A percentile compares a stretch with the other conserved stretches of the same genome.
phyloP scores from a whole-genome alignment of 2,329 filamentous ascomycete species.

The Fusarium albidum region DNA sequence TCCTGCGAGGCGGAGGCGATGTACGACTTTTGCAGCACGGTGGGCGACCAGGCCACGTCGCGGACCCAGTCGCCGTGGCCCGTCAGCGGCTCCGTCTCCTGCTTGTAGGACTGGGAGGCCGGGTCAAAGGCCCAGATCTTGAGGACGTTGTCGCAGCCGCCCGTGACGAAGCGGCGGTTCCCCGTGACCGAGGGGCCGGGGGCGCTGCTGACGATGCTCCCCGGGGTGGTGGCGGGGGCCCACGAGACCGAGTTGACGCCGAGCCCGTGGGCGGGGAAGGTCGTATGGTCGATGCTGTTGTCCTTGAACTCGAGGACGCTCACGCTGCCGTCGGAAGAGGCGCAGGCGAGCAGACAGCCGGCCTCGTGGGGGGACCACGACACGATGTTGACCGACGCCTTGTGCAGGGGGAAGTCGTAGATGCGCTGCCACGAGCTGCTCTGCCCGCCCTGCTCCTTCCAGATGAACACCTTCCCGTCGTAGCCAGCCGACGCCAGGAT shows the following conservation, averaged over 20 bases:
- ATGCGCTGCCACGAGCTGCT: constrained; percentile 80
- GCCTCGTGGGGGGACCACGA: constrained; percentile 97
- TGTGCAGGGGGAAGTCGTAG: constrained; percentile 93
- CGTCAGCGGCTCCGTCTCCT: constrained; percentile 69
- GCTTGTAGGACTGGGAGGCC: constrained; percentile 67
- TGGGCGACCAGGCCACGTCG: constrained; percentile 97
- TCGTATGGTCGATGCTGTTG: constrained; percentile 88
- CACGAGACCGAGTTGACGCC: constrained; percentile 97
- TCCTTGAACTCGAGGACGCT: constrained; percentile 97
- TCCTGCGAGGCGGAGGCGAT: constrained; percentile 96
- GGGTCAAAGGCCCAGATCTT: constrained; percentile 90
- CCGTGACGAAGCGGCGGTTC: constrained; percentile 88
- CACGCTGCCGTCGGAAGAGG: constrained; percentile 92
- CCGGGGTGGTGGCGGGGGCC: constrained; percentile 86
- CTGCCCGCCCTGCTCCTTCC: constrained; percentile 79
- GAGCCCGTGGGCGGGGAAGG: constrained; percentile 90
- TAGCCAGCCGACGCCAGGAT: constrained; percentile 96
- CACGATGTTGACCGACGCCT: constrained; percentile 95
- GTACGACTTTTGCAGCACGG: constrained; percentile 93
- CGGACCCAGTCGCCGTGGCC: constrained; percentile 97
- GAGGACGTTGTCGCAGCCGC: constrained; percentile 90
- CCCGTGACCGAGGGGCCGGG: constrained; percentile 66
- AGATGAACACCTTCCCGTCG: constrained; percentile 98
- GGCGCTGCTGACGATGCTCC: constrained; percentile 81
- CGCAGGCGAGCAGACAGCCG: constrained; percentile 93